phyloP scores from a whole-genome alignment of 1,139 yeast species.

The Lodderomyces jiufengensis region DNA sequence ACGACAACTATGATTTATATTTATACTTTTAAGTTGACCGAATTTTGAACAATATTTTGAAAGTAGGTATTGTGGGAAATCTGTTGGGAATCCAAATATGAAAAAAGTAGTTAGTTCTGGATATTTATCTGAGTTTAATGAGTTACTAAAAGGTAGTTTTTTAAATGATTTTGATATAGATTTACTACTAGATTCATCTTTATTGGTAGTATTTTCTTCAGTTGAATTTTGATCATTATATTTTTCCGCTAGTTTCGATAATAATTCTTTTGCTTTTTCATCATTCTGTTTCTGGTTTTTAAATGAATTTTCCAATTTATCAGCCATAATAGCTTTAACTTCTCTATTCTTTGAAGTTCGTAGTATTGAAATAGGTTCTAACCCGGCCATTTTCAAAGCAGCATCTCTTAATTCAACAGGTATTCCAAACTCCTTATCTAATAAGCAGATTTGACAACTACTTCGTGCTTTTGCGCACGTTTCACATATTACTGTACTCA shows the following conservation, averaged over 20 bases:
- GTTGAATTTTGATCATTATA: conserved; percentile 17
- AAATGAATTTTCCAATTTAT: conserved; percentile 28
- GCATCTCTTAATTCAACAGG: conserved; percentile 79
- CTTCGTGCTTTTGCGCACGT: conserved; percentile 77
- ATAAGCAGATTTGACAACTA: conserved; percentile 85
- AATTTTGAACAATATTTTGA: conserved; percentile 43
- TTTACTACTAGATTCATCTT: conserved; percentile 17
- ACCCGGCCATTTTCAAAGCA: conserved; percentile 71
- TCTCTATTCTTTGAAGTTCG: conserved; percentile 27
- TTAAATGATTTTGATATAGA: conserved; percentile 50
- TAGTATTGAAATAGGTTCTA: conserved; percentile 21
- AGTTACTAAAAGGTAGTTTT: conserved; percentile 56
- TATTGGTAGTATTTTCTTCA: neutral
- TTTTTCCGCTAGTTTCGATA: conserved; percentile 39
- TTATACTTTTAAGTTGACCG: conserved; percentile 48
- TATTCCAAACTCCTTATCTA: conserved; percentile 76
- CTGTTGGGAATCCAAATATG: conserved; percentile 66
- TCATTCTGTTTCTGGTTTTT: conserved; percentile 15
- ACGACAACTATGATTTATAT: conserved; percentile 57
- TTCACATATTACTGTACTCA: conserved; percentile 60
- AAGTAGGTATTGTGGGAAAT: conserved; percentile 61
- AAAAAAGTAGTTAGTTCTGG: conserved; percentile 57
- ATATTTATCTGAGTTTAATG: conserved; percentile 24
- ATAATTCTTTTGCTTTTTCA: conserved; percentile 27
- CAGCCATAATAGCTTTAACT: conserved; percentile 42